Conservation (phyloP, 1,284 basidiomycete genomes). For the Pseudozyma hubeiensis region DNA sequence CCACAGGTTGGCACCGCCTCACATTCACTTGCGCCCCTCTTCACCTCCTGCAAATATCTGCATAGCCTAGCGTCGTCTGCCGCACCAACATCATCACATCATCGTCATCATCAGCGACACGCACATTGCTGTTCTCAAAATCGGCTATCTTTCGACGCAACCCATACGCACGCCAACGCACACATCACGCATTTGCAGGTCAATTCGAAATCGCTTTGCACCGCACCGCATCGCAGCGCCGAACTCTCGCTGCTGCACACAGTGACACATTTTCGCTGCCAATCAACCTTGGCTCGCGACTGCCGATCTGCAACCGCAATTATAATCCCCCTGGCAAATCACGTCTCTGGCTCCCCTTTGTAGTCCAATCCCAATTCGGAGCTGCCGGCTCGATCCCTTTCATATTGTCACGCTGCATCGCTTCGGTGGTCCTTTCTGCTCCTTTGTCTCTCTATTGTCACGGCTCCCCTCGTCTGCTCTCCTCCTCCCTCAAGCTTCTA, state of each 20-base stretch:
- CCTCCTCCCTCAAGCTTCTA: background rate
- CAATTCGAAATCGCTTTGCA: slow-evolving; percentile 8
- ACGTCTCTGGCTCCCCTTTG: slow-evolving; percentile 13
- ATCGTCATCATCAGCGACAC: background rate
- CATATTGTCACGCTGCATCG: slow-evolving; percentile 31
- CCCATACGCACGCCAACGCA: slow-evolving; percentile 3
- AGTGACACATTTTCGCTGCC: slow-evolving; percentile 12
- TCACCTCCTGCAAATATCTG: background rate
- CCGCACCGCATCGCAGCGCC: slow-evolving; percentile 30
- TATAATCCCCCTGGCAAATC: slow-evolving; percentile 5
- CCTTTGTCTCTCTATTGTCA: slow-evolving; percentile 19
- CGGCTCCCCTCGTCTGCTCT: background rate
- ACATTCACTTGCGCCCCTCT: slow-evolving; percentile 1
- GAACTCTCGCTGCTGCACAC: slow-evolving; percentile 12
- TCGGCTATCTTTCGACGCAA: slow-evolving; percentile 4
- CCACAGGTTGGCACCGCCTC: background rate
- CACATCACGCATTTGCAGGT: background rate
- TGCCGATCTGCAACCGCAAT: slow-evolving; percentile 6
- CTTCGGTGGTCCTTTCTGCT: background rate
- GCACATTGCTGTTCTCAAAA: background rate
- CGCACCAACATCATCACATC: background rate
- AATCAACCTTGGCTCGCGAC: slow-evolving; percentile 15
- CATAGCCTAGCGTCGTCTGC: background rate
- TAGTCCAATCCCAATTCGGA: slow-evolving; percentile 15
- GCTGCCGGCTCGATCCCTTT: slow-evolving; percentile 11